Conservation (phyloP, 148 eudicot species). For the Limonium bicolor region DNA sequence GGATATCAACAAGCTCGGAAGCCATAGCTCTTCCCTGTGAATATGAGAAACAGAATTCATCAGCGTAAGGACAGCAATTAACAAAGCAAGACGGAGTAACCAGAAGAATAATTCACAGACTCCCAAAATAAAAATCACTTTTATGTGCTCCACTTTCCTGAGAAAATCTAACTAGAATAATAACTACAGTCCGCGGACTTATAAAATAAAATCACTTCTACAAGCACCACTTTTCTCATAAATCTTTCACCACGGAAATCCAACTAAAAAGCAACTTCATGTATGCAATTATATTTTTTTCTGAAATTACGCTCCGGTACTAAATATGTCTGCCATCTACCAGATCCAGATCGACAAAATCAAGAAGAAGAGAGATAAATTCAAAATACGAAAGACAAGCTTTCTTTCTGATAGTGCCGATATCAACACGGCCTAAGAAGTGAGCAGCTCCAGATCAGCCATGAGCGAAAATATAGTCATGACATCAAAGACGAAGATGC, state of each 20-base stretch:
- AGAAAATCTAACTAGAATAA: not conserved
- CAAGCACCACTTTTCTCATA: not conserved
- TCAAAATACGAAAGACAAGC: not conserved
- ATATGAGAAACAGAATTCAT: no score
- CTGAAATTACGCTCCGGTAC: no score
- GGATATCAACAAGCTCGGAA: conserved; percentile 45
- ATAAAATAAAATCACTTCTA: not conserved
- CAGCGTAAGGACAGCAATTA: no score
- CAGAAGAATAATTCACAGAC: conserved; percentile 1
- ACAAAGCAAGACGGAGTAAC: not conserved
- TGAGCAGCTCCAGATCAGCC: not conserved
- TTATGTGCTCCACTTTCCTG: no score
- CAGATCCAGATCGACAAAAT: not conserved
- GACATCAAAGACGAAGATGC: not conserved
- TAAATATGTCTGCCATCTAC: no score
- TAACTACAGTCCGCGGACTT: not conserved
- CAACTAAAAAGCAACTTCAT: not conserved
- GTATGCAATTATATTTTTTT: not conserved
- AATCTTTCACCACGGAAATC: not conserved
- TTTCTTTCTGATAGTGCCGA: not conserved
- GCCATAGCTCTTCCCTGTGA: conserved; percentile 20
- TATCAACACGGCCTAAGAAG: not conserved
- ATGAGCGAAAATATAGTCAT: not conserved
- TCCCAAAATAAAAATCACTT: no score
- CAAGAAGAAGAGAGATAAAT: not conserved